These are phyloP conservation scores for Cladosporium sp. DNA, from an alignment of 2,329 filamentous ascomycete species.

Conservation along the genomic window DNA sequence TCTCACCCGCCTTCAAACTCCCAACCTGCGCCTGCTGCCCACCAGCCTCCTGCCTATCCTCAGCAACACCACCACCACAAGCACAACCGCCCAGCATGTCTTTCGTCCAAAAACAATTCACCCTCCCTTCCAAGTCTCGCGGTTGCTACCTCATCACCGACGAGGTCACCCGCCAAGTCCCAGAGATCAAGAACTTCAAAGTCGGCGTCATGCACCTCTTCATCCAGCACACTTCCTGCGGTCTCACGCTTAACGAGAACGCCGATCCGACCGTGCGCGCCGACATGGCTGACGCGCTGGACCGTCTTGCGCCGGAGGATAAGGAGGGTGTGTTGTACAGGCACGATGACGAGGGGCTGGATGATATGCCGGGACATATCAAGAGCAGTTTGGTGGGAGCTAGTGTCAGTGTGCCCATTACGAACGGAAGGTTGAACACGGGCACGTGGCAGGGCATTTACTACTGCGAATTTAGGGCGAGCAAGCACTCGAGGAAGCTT, in stretches of 20 bases:
- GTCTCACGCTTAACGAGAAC: constrained; percentile 91
- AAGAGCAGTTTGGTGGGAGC: constrained; percentile 89
- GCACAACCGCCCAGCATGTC: constrained; percentile 45
- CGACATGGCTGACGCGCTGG: constrained; percentile 93
- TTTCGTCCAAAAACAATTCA: constrained; percentile 85
- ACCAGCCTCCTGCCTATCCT: constrained; percentile 30
- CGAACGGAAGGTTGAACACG: constrained; percentile 72
- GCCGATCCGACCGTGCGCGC: constrained; percentile 79
- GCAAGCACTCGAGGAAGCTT: constrained; percentile 75
- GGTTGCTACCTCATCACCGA: constrained; percentile 91
- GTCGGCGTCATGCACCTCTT: constrained; percentile 86
- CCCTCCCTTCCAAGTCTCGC: constrained; percentile 72
- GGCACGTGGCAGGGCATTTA: constrained; percentile 88
- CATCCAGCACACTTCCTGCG: constrained; percentile 92
- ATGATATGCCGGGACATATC: constrained; percentile 98
- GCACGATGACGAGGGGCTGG: constrained; percentile 80
- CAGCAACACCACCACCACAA: constrained; percentile 23
- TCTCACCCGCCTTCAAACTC: constrained; percentile 35
- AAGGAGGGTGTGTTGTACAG: constrained; percentile 68
- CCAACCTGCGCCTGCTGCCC: constrained; percentile 40
- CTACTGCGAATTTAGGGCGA: constrained; percentile 85
- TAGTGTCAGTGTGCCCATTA: constrained; percentile 88
- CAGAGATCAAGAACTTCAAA: constrained; percentile 81
- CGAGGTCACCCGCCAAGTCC: constrained; percentile 68
- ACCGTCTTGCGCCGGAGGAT: constrained; percentile 85